phyloP scores from a whole-genome alignment of 176 grass and related monocot species.

The Triticum dicoccoides region DNA sequence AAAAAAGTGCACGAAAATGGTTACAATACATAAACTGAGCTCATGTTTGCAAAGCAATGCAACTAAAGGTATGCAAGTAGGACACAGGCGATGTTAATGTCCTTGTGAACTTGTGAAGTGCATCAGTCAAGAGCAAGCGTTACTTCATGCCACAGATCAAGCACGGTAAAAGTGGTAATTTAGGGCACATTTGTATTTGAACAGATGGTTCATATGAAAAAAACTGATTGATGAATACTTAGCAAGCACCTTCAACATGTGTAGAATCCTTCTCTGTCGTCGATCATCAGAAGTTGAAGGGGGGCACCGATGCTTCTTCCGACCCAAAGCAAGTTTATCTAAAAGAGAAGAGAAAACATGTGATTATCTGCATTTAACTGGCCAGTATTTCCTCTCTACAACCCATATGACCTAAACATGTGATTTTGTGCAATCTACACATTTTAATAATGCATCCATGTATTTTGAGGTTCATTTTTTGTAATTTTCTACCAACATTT shows the following conservation, averaged over 20 bases:
- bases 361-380: background rate
- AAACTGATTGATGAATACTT: slow-evolving; percentile 4
- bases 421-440: background rate
- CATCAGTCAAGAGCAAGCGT: slow-evolving; percentile 11
- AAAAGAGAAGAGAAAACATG: slow-evolving; percentile 25
- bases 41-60: slow-evolving; percentile 1
- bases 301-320: slow-evolving; percentile 42
- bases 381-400: slow-evolving; percentile 29
- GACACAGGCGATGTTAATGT: slow-evolving; percentile 4
- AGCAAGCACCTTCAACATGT: slow-evolving; percentile 66
- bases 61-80: slow-evolving; percentile 22
- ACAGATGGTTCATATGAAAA: slow-evolving; percentile 23
- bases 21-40: slow-evolving; percentile 4
- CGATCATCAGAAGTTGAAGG: slow-evolving; percentile 49
- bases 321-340: slow-evolving; percentile 36
- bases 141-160: slow-evolving; percentile 17
- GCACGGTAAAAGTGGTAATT: background rate
- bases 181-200: slow-evolving; percentile 4
- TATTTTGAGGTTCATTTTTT: background rate
- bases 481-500: background rate
- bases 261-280: slow-evolving; percentile 77
- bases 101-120: slow-evolving; percentile 19
- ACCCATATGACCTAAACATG: background rate
- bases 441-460: background rate
- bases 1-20: background rate